These are phyloP conservation scores for Russula virescens DNA, from an alignment of 768 basidiomycete species.

Conservation along the genomic window DNA sequence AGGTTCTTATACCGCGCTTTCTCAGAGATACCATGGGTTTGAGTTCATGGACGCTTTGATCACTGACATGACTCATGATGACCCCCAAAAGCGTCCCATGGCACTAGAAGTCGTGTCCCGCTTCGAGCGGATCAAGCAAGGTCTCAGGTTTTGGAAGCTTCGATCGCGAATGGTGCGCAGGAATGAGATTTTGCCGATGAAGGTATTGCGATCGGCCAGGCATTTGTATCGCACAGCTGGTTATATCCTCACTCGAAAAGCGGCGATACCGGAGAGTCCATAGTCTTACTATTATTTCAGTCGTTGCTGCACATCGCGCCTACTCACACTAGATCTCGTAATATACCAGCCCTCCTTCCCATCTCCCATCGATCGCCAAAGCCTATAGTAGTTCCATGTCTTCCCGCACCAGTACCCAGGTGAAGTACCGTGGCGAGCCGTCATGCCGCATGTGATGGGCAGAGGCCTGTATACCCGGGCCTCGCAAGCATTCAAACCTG, in stretches of 20 bases:
- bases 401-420: too few relatives aligned
- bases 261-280: conserved; percentile 6
- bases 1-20: too few relatives aligned
- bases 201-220: neutral
- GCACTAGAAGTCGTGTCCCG: conserved; percentile 31
- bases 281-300: too few relatives aligned
- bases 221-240: conserved; percentile 6
- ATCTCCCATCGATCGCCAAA: too few relatives aligned
- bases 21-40: conserved; percentile 1
- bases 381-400: too few relatives aligned
- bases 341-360: too few relatives aligned
- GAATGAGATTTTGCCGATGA: conserved; percentile 1
- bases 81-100: conserved; percentile 32
- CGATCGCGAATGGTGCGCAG: conserved; percentile 4
- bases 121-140: neutral
- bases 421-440: too few relatives aligned
- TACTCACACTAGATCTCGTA: too few relatives aligned
- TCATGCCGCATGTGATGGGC: too few relatives aligned
- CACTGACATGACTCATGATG: conserved; percentile 34
- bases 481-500: too few relatives aligned
- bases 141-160: neutral
- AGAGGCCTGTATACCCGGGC: too few relatives aligned
- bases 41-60: conserved; percentile 14
- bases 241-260: neutral
- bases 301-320: too few relatives aligned